Evolutionary conservation across 2,329 filamentous ascomycete genomes (phyloP).

Genomic region (Colletotrichum eremochloae): DNA sequence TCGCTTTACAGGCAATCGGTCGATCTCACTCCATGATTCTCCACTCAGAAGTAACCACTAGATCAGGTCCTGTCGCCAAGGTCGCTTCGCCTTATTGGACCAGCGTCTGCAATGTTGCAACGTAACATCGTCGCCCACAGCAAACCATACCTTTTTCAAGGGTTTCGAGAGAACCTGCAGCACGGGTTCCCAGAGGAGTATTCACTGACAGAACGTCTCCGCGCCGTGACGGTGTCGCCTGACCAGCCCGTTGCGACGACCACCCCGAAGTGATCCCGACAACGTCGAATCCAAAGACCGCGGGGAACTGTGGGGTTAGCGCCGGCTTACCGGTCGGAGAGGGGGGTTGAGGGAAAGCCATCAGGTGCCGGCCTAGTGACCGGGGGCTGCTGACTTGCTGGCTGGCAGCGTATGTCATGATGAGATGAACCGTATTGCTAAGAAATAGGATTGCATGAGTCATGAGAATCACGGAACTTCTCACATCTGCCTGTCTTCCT

Average conservation of each 20-base stretch:
- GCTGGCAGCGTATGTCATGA: slow-evolving; percentile 17
- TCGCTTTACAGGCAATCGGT: background rate
- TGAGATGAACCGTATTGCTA: background rate
- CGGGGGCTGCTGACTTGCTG: slow-evolving; percentile 38
- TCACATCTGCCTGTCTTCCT: background rate
- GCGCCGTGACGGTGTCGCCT: slow-evolving; percentile 33
- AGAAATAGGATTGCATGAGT: background rate
- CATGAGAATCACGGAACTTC: slow-evolving; percentile 16
- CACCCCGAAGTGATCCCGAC: slow-evolving; percentile 30
- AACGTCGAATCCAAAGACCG: slow-evolving; percentile 27
- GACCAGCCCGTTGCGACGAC: slow-evolving; percentile 20
- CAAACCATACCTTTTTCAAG: background rate
- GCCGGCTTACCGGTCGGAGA: slow-evolving; percentile 31
- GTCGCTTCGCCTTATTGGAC: no score
- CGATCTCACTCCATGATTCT: background rate
- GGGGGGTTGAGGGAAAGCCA: slow-evolving; percentile 12
- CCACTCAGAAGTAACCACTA: background rate
- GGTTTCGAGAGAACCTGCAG: background rate
- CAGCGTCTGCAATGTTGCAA: background rate
- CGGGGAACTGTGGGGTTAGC: slow-evolving; percentile 36
- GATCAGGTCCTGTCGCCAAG: background rate
- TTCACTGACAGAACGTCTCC: background rate
- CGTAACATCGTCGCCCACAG: background rate
- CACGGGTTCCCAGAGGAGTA: background rate
- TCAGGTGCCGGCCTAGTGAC: slow-evolving; percentile 37